These are phyloP conservation scores for Danielia reshetovae DNA, from an alignment of 805 yeast species.

Conservation along the genomic window DNA sequence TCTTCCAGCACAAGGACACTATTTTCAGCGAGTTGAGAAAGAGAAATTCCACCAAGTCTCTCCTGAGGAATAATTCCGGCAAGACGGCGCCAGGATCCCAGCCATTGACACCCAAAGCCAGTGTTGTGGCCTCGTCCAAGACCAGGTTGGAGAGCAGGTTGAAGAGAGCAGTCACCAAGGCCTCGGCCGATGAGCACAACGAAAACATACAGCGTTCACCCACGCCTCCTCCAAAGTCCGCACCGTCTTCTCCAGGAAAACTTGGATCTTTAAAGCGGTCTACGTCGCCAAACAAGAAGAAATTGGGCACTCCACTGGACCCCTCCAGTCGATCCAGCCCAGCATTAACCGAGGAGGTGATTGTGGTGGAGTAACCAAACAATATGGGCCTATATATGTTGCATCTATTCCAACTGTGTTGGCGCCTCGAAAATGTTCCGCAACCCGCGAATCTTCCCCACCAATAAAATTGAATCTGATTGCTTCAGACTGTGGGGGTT, in stretches of 20 bases:
- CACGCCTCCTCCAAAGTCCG: constrained; percentile 13
- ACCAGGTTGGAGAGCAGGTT: constrained; percentile 25
- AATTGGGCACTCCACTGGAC: not conserved
- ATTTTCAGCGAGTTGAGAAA: constrained; percentile 62
- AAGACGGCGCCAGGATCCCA: constrained; percentile 1
- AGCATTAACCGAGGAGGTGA: not conserved
- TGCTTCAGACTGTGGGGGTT: too few species aligned
- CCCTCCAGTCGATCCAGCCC: too few species aligned
- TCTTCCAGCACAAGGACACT: constrained; percentile 53
- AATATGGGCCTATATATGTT: too few species aligned
- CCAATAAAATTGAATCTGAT: too few species aligned
- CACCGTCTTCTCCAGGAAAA: constrained; percentile 11
- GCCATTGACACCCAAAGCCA: not conserved
- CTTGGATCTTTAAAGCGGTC: constrained; percentile 29
- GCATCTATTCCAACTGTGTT: too few species aligned
- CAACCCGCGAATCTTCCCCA: too few species aligned
- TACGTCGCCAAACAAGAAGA: constrained; percentile 36
- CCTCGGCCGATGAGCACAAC: not conserved
- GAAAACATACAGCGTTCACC: too few species aligned
- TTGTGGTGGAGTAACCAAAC: constrained; percentile 1
- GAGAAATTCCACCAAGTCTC: constrained; percentile 23
- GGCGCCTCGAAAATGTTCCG: too few species aligned
- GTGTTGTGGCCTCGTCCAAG: constrained; percentile 19
- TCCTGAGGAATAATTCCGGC: constrained; percentile 7
- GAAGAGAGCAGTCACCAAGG: constrained; percentile 22